These are phyloP conservation scores for Pseudognaphalium luteoalbum DNA, from an alignment of 129 eudicot genomes.

Conservation along the genomic window DNA sequence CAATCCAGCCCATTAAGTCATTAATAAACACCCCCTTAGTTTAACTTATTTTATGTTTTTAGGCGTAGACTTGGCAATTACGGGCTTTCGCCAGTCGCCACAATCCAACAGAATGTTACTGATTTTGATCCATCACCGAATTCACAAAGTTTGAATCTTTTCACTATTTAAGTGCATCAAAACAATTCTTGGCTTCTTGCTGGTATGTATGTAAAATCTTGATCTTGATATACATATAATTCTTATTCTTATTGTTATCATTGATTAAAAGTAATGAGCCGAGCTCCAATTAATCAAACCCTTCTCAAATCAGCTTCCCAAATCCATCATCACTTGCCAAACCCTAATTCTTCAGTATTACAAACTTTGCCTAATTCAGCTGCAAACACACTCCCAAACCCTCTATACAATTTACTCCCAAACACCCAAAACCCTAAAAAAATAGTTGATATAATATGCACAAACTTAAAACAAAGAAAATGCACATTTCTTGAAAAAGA, in stretches of 20 bases:
- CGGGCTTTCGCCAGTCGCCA: too few relatives aligned
- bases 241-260: neutral
- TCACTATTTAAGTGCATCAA: too few relatives aligned
- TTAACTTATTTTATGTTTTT: too few relatives aligned
- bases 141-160: neutral
- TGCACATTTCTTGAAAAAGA: conserved; percentile 34
- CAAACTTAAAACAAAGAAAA: conserved; percentile 46
- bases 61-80: too few relatives aligned
- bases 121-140: neutral
- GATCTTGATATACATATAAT: too few relatives aligned
- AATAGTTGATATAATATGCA: conserved; percentile 57
- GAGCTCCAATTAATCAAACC: conserved; percentile 1
- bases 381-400: conserved; percentile 40
- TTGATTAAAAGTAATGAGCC: neutral
- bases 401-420: conserved; percentile 70
- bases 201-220: neutral
- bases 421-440: conserved; percentile 72
- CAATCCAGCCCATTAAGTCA: too few relatives aligned
- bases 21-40: too few relatives aligned
- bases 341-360: conserved; percentile 38
- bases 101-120: neutral
- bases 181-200: neutral
- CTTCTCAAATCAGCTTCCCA: conserved; percentile 24
- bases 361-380: conserved; percentile 25
- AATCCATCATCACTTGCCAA: conserved; percentile 14